These are phyloP conservation scores for Nepenthes mirabilis DNA, from an alignment of 148 eudicot species.

Conservation along the genomic window DNA sequence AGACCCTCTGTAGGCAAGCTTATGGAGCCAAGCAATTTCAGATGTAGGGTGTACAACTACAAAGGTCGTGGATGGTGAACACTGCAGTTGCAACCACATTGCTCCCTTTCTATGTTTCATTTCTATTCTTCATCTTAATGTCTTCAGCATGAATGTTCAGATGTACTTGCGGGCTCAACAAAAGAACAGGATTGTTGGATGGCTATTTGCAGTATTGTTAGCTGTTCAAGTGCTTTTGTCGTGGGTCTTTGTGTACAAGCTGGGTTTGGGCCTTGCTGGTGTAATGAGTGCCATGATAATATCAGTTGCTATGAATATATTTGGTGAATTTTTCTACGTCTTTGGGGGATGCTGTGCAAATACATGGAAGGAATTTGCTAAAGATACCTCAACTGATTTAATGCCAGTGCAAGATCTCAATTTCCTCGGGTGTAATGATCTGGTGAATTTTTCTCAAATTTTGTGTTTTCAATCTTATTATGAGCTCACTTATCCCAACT, in stretches of 20 bases:
- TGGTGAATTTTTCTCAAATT: slow-evolving; percentile 22
- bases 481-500: background rate
- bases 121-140: slow-evolving; percentile 25
- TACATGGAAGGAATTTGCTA: slow-evolving; percentile 52
- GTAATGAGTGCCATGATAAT: slow-evolving; percentile 38
- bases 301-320: slow-evolving; percentile 23
- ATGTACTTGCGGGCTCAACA: slow-evolving; percentile 63
- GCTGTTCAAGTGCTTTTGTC: slow-evolving; percentile 33
- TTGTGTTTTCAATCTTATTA: background rate
- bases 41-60: slow-evolving; percentile 64
- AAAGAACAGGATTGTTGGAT: slow-evolving; percentile 46
- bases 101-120: slow-evolving; percentile 58
- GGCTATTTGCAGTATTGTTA: slow-evolving; percentile 21
- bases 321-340: slow-evolving; percentile 40
- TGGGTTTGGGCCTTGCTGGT: slow-evolving; percentile 31
- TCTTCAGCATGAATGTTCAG: slow-evolving; percentile 39
- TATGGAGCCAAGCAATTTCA: slow-evolving; percentile 58
- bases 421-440: slow-evolving; percentile 52
- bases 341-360: slow-evolving; percentile 53
- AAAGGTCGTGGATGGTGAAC: slow-evolving; percentile 56
- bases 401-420: slow-evolving; percentile 46
- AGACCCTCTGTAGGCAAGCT: slow-evolving; percentile 71
- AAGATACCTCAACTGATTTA: slow-evolving; percentile 34
- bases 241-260: slow-evolving; percentile 36
- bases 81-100: slow-evolving; percentile 26